Evolutionary conservation across 2,329 filamentous ascomycete genomes (phyloP), one percentile per base, ranked within the genome.

Genomic region (Trichoderma koningiopsis): DNA sequence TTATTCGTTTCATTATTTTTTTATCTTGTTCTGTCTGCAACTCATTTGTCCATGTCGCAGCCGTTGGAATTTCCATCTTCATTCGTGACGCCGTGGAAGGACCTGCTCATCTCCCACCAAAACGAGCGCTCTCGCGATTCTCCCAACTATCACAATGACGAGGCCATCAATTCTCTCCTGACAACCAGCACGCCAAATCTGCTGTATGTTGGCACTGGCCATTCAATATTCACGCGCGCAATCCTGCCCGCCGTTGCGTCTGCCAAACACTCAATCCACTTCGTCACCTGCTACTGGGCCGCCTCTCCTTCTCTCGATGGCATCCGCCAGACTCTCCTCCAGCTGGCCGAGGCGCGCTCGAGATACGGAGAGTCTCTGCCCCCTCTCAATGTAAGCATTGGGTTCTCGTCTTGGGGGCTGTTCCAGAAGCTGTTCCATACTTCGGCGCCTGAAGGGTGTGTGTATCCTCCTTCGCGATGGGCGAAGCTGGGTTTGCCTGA

Each of bases 201-300:
- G 5, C 85, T 90, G 71, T 81, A 81, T 31, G 77, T 89, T 19
- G 88, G 88, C 68, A 90, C 86, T 0, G 88, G 89, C 6, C 81
- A 84, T 22, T 85, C 84, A 5, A 83, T 90, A 35, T 89, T 85
- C 73, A 82, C 83, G 0, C 80, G 82, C 49, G 80, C 82, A 4
- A 81, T 93, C 7, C 79, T 90, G 0, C 88, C 91, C 1, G 87
- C 88, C 10, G 84, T 94, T 4, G 79, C 87, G 5, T 76, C 80
- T 0, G 89, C 92, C 2, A 81, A 85, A 43, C 80, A 84, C 59
- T 92, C 93, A 74, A 81, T 94, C 33, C 87, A 94, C 70, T 84
- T 96, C 53, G 91, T 94, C 7, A 95, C 92, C 10, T 95, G 92
- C 78, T 96, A 94, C 79, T 94, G 92, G 92, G 89, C 92, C 0